These are phyloP conservation scores for Talaromyces marneffei DNA, from an alignment of 2,329 filamentous ascomycete genomes.

Conservation along the genomic window DNA sequence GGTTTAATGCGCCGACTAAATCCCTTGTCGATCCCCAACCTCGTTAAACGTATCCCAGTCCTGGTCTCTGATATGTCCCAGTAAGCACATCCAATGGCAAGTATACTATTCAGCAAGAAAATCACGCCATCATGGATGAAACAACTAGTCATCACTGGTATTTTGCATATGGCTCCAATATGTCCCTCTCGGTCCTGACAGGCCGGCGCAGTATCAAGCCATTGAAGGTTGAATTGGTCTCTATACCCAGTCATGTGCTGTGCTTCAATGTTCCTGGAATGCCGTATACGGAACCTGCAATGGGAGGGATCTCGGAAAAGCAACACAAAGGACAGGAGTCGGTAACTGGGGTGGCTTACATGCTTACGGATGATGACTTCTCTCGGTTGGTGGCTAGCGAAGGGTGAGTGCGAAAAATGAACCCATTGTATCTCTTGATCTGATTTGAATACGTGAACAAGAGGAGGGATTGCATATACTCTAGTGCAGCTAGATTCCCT, in stretches of 20 bases:
- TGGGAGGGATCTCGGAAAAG: neutral
- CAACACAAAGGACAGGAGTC: neutral
- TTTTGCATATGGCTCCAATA: neutral
- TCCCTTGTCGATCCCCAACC: too few relatives aligned
- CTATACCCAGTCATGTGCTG: neutral
- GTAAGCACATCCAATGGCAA: too few relatives aligned
- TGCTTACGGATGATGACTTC: neutral
- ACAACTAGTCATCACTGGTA: neutral
- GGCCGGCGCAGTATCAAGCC: neutral
- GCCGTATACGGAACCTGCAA: neutral
- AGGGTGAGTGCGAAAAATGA: neutral
- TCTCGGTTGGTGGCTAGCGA: neutral
- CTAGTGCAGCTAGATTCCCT: neutral
- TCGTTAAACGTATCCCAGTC: too few relatives aligned
- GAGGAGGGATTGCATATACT: neutral
- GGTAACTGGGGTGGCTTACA: neutral
- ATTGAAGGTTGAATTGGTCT: neutral
- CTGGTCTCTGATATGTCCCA: too few relatives aligned
- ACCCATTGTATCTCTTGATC: too few relatives aligned
- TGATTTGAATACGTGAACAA: neutral
- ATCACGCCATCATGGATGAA: too few relatives aligned
- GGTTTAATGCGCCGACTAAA: too few relatives aligned
- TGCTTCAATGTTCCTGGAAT: neutral
- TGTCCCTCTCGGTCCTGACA: neutral
- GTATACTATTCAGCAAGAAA: too few relatives aligned